Conservation (phyloP, 192 early-diverging fungal species). For the Martensiomyces pterosporus region DNA sequence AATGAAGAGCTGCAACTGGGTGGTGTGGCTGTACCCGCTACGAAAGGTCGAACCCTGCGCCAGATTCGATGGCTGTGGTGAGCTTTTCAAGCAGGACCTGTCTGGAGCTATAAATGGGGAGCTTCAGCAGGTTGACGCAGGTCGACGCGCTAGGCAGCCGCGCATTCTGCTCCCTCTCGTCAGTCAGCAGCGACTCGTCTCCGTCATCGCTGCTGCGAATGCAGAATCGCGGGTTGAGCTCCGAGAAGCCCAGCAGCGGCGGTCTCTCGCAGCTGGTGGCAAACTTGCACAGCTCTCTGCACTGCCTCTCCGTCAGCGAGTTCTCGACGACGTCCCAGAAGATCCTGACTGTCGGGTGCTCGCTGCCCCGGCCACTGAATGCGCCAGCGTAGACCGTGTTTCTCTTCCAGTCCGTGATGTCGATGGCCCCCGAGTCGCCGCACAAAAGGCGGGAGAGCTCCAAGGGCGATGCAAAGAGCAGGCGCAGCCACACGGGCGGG, state of each 20-base stretch:
- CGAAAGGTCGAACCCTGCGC: constrained; percentile 89
- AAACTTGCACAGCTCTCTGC: constrained; percentile 71
- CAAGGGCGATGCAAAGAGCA: constrained; percentile 82
- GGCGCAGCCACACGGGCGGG: constrained; percentile 75
- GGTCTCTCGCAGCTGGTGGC: constrained; percentile 88
- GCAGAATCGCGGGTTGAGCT: constrained; percentile 46
- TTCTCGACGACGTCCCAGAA: constrained; percentile 66
- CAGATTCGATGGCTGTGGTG: constrained; percentile 77
- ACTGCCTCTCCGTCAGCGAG: constrained; percentile 48
- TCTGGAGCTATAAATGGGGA: constrained; percentile 70
- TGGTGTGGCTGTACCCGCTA: too few species aligned
- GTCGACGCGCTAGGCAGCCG: constrained; percentile 78
- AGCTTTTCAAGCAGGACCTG: constrained; percentile 65
- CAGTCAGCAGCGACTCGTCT: constrained; percentile 3
- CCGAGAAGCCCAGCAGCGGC: constrained; percentile 83
- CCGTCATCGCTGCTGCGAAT: constrained; percentile 20
- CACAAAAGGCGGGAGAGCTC: constrained; percentile 90
- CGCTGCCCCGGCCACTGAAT: constrained; percentile 45
- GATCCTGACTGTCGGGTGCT: constrained; percentile 69
- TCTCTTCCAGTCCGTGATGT: constrained; percentile 67
- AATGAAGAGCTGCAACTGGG: too few species aligned
- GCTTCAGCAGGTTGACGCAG: constrained; percentile 88
- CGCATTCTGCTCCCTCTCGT: constrained; percentile 48
- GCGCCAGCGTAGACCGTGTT: constrained; percentile 75
- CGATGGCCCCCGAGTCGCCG: constrained; percentile 71